These are phyloP conservation scores for Schwanniomyces sp. DNA, from an alignment of 805 yeast genomes.

Conservation along the genomic window DNA sequence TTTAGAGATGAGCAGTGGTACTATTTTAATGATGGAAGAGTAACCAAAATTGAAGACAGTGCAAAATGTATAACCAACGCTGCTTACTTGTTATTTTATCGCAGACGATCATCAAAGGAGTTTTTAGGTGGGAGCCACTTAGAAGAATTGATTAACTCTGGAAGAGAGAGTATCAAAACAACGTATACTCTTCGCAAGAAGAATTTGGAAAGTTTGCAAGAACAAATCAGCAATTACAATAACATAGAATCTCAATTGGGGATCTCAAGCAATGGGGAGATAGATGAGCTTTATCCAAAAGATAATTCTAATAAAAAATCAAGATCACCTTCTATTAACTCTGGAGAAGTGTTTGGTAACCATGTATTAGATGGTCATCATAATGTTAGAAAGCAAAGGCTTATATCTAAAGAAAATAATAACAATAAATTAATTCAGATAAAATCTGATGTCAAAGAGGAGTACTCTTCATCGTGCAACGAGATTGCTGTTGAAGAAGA, in stretches of 20 bases:
- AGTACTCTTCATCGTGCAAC: conserved; percentile 20
- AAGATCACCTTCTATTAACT: conserved; percentile 6
- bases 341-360: conserved; percentile 7
- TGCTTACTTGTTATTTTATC: conserved; percentile 84
- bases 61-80: conserved; percentile 65
- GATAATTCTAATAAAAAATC: conserved; percentile 5
- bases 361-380: conserved; percentile 7
- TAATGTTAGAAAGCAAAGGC: conserved; percentile 24
- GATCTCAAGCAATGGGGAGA: conserved; percentile 2
- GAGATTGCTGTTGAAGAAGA: neutral
- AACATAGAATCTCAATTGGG: conserved; percentile 3
- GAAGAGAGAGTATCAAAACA: conserved; percentile 29
- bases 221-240: conserved; percentile 11
- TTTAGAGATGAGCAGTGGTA: conserved; percentile 80
- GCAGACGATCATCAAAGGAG: conserved; percentile 44
- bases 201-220: conserved; percentile 10
- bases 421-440: conserved; percentile 23
- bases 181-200: conserved; percentile 10
- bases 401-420: conserved; percentile 22
- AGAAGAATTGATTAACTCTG: conserved; percentile 36
- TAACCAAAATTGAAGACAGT: conserved; percentile 56
- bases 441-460: conserved; percentile 19
- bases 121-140: conserved; percentile 51
- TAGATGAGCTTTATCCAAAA: neutral
- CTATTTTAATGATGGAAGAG: conserved; percentile 84